Evolutionary conservation across 1,139 yeast species (phyloP).

Genomic region (Yamadazyma epiphylla): DNA sequence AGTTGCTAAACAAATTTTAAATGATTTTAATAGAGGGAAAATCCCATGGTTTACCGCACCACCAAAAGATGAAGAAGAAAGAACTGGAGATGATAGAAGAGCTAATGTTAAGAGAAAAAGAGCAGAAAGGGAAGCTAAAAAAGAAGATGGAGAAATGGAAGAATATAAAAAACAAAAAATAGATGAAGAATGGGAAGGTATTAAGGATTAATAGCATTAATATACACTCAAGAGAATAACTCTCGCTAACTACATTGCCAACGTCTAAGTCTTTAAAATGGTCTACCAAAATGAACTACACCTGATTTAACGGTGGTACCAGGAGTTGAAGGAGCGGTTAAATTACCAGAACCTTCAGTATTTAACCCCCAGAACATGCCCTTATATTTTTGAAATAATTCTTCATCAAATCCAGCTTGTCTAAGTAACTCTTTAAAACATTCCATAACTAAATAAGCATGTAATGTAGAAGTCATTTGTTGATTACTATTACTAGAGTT

Average conservation of each 20-base stretch:
- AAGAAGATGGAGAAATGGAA: slow-evolving; percentile 10
- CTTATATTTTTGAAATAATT: slow-evolving; percentile 38
- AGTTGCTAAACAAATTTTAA: slow-evolving; percentile 83
- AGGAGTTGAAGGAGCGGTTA: slow-evolving; percentile 18
- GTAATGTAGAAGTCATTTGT: slow-evolving; percentile 45
- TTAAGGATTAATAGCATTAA: slow-evolving; percentile 14
- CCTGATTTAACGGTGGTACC: slow-evolving; percentile 26
- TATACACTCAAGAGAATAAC: slow-evolving; percentile 8
- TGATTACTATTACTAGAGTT: slow-evolving; percentile 29
- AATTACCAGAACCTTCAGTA: slow-evolving; percentile 5
- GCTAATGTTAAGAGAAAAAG: slow-evolving; percentile 52
- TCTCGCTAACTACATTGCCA: no score
- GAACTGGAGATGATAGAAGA: slow-evolving; percentile 54
- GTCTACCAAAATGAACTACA: slow-evolving; percentile 32
- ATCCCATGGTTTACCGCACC: slow-evolving; percentile 98
- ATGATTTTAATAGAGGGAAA: slow-evolving; percentile 94
- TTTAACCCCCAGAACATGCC: slow-evolving; percentile 57
- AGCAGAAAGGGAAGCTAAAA: slow-evolving; percentile 32
- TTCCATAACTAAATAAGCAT: slow-evolving; percentile 55
- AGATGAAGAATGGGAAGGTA: slow-evolving; percentile 22
- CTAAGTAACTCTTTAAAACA: slow-evolving; percentile 55
- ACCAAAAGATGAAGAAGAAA: slow-evolving; percentile 62
- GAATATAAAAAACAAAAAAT: slow-evolving; percentile 13
- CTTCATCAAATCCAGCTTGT: slow-evolving; percentile 32
- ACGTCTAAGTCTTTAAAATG: slow-evolving; percentile 13